Base-by-base conservation (phyloP, 768 basidiomycete species). In the Tylopilus sp. region DNA sequence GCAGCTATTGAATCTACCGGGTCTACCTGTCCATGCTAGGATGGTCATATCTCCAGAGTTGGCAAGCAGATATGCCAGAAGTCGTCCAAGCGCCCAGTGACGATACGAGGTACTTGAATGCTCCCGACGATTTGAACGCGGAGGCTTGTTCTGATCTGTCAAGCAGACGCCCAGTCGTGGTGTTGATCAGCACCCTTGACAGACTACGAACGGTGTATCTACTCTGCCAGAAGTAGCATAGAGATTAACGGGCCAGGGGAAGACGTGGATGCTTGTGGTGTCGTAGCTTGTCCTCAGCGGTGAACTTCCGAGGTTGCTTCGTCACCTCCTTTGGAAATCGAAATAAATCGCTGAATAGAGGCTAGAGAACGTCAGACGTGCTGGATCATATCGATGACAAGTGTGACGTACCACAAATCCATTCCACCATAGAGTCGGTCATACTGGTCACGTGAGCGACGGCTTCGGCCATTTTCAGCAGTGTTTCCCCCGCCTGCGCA, bases 31-130 rank as follows among this genome's bases (percentile, higher is more conserved):
- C 34, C 34, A 34, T 17, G 34, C 34, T 2, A 34, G 34, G 34
- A 34, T 34, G 34, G 4, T 33, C 31, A 16, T 33, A 33, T 33
- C 31, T 16, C 31, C 31, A 4, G 31, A 33, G 10, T 16, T 34
- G 16, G 34, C 34, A 17, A 34, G 34, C 3, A 34, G 34, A 7
- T 34, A 17, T 17, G 34, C 34, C 34, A 34, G 16, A 17, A 34
- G 34, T 17, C 34, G 34, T 17, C 34, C 34, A 17, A 34, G 34
- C 16, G 34, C 34, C 34, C 43, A 24, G 41, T 8, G 61, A 58
- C 2, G 56, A 62, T 19, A 55, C 11, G 10, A 58, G 19, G 33
- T 55, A 22, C 21, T 24, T 7, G 19, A 58, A 57, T 4, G 33
- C 3, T 9, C 50, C 33, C 0, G 28, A 30, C 7, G 34, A 45